phyloP scores from a whole-genome alignment of 2,329 filamentous ascomycete species.

The Aspergillus sp. region DNA sequence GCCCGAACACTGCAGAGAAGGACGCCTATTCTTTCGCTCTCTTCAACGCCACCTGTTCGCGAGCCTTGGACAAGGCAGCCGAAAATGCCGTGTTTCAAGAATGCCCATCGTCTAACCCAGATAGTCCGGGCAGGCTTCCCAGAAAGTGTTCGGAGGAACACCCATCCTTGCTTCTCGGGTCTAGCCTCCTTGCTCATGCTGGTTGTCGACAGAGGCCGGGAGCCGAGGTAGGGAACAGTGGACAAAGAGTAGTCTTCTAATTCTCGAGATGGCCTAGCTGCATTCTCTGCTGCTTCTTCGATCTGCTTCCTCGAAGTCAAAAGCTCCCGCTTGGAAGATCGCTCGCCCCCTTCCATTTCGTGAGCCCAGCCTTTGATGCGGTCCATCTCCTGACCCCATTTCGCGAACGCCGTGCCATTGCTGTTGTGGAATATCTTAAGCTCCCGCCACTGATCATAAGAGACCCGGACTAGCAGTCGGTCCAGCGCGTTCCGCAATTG shows the following conservation, averaged over 20 bases:
- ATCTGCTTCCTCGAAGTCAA: constrained; percentile 77
- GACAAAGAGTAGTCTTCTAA: constrained; percentile 89
- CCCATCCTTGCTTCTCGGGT: constrained; percentile 89
- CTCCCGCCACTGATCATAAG: constrained; percentile 85
- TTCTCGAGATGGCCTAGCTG: constrained; percentile 80
- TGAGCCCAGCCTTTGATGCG: constrained; percentile 88
- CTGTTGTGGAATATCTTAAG: constrained; percentile 72
- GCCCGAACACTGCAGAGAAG: constrained; percentile 90
- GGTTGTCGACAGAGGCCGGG: constrained; percentile 64
- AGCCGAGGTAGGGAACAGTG: constrained; percentile 84
- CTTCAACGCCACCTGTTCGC: constrained; percentile 80
- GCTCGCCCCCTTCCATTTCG: constrained; percentile 90
- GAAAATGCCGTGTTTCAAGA: constrained; percentile 92
- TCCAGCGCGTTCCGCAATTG: constrained; percentile 83
- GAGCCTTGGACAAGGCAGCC: constrained; percentile 86
- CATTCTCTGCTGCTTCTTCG: constrained; percentile 71
- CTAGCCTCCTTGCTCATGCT: constrained; percentile 55
- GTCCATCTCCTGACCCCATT: constrained; percentile 80
- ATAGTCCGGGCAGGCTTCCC: constrained; percentile 88
- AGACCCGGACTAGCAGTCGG: constrained; percentile 80
- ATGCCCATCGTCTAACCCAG: constrained; percentile 94
- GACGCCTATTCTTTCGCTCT: constrained; percentile 94
- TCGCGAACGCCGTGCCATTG: constrained; percentile 61
- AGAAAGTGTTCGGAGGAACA: constrained; percentile 77
- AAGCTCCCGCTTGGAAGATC: constrained; percentile 78